A percentile compares a stretch with the other conserved stretches of the same genome.
phyloP scores from a whole-genome alignment of 2,329 filamentous ascomycete species.

The Diaporthe aspalathi region DNA sequence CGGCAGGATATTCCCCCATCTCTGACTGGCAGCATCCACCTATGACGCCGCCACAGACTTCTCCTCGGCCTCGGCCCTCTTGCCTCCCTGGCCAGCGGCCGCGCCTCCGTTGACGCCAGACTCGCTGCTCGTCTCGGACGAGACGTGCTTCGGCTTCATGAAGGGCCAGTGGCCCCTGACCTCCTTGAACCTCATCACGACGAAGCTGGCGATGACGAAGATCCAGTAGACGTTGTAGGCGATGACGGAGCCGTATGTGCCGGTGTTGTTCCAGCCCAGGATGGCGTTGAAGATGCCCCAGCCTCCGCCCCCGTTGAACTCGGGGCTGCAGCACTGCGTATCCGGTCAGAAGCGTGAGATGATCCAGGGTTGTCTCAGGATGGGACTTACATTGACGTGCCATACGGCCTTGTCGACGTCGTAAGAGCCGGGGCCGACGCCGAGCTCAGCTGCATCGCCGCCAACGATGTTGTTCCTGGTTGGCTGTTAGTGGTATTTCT shows the following conservation, averaged over 20 bases:
- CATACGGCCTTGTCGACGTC: constrained; percentile 75
- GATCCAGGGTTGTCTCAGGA: constrained; percentile 17
- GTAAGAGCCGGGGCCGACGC: constrained; percentile 73
- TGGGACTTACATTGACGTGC: constrained; percentile 70
- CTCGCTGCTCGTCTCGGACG: constrained; percentile 22
- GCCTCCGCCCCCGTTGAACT: constrained; percentile 72
- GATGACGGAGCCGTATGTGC: constrained; percentile 75
- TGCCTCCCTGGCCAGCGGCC: background rate
- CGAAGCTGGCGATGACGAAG: constrained; percentile 66
- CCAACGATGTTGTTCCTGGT: constrained; percentile 51
- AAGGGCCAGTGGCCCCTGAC: constrained; percentile 37
- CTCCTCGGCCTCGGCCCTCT: constrained; percentile 24
- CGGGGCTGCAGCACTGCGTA: constrained; percentile 73
- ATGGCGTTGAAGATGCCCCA: constrained; percentile 81
- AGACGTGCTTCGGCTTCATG: constrained; percentile 28
- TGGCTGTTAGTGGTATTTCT: background rate
- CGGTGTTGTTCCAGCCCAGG: constrained; percentile 77
- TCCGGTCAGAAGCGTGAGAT: background rate
- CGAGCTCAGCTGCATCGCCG: constrained; percentile 69
- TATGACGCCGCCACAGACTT: constrained; percentile 21
- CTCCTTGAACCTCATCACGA: constrained; percentile 66
- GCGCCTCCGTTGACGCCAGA: constrained; percentile 7
- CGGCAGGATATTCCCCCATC: too few relatives aligned
- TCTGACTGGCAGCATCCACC: background rate
- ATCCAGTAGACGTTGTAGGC: constrained; percentile 78